Base-by-base conservation (phyloP, 805 yeast species). In the Ogataea pini region DNA sequence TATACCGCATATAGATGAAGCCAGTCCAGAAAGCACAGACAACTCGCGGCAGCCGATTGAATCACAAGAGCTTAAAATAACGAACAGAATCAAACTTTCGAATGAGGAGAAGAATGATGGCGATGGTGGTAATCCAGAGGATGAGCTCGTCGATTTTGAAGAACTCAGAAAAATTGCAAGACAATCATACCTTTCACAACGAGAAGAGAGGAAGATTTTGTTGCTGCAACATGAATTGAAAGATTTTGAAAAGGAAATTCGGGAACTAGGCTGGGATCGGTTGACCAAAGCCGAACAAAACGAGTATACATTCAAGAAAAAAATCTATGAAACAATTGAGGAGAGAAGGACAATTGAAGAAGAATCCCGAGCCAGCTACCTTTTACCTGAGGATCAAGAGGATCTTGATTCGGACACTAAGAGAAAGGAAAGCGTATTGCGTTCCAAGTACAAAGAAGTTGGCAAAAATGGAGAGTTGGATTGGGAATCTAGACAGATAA, bases 401-500 rank as follows among this genome's bases (percentile, higher is more conserved):
- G 70, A 72, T 13, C 85, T 85, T 1, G 72, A 73, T 36, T 66
- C 79, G 9, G 87, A 83, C 52, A 67, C 71, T 18, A 75, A 76
- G 52, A 64, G 83, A 22, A 86, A 85, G 60, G 75, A 73, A 42
- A 76, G 72, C 2, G 72, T 72, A 2, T 68, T 87, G 38, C 67
- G 74, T 47, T 60, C 71, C 2, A 71, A 73, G 39, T 65, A 59
- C 39, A 59, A 57, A 5, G 66, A 60, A 17, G 55, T 55, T 5
- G 60, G 57, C 3, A 47, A 42, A n/a, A 46, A 52, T 5, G 46
- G 55, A n/a, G 60, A 51, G 17, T 24, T 36, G 16, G 62, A 58
- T 29, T 82, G 89, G 87, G 87, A 80, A 55, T 48, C 59, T 1
- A 79, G 77, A 32, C 85, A 82, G 55, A 61, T 73, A 13, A 59